Evolutionary conservation across 2,329 filamentous ascomycete genomes (phyloP).

Genomic region (Ophiostoma sp.): DNA sequence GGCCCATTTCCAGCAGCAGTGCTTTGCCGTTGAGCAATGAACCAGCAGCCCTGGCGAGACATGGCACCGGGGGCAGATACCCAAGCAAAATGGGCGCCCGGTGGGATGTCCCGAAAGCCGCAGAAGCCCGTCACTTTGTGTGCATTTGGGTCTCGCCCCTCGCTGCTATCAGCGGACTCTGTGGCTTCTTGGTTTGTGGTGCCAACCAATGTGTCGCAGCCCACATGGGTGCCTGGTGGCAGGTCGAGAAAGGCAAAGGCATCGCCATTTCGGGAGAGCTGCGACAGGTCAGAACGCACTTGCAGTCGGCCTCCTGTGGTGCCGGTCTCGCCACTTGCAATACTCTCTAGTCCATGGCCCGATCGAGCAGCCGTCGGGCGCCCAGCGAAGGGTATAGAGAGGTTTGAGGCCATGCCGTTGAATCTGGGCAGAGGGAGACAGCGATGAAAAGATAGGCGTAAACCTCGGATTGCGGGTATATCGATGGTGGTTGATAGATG

Average conservation of each 20-base stretch:
- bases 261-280: conserved; percentile 39
- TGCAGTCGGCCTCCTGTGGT: not conserved
- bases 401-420: not conserved
- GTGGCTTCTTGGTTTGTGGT: conserved; percentile 36
- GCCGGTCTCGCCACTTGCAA: not conserved
- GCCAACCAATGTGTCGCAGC: conserved; percentile 47
- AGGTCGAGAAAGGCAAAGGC: conserved; percentile 47
- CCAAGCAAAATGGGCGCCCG: conserved; percentile 57
- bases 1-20: not conserved
- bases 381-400: not conserved
- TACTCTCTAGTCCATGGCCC: not conserved
- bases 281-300: not conserved
- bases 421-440: not conserved
- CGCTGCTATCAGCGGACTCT: conserved; percentile 11
- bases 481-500: not conserved
- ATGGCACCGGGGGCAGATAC: conserved; percentile 45
- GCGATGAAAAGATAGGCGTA: not conserved
- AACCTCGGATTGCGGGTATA: not conserved
- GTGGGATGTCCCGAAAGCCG: conserved; percentile 51
- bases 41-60: conserved; percentile 55
- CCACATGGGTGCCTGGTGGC: conserved; percentile 47
- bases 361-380: not conserved
- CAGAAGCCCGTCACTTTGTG: conserved; percentile 35
- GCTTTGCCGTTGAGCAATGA: conserved; percentile 36
- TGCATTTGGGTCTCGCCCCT: not conserved